Percentiles rank a stretch among this genome's conserved stretches.
Evolutionary conservation across 2,329 filamentous ascomycete species (phyloP).

Genomic region (Aspergillus bombycis): DNA sequence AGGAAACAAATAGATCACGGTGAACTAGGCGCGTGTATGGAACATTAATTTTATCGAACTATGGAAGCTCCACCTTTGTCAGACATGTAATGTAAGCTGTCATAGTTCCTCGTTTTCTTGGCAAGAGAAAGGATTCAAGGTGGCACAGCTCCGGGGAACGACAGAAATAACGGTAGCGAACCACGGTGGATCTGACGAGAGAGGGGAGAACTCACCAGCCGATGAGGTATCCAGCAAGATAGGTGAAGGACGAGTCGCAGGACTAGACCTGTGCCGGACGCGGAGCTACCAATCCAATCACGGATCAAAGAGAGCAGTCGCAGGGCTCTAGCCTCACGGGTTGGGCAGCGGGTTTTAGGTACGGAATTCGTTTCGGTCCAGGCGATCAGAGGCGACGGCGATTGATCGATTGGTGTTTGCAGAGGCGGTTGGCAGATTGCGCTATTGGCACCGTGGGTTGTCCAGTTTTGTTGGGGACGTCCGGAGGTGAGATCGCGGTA

Average conservation of each 20-base stretch:
- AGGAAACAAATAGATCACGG: background rate
- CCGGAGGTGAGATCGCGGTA: background rate
- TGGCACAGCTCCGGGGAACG: conserved; percentile 10
- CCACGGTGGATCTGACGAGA: conserved; percentile 17
- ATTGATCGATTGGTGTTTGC: conserved; percentile 6
- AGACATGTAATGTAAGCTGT: background rate
- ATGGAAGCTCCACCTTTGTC: conserved; percentile 4
- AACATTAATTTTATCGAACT: conserved; percentile 2
- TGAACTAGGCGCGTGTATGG: background rate
- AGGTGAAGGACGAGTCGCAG: conserved; percentile 10
- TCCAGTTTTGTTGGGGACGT: background rate
- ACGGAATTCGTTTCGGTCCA: conserved; percentile 13
- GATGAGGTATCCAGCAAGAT: conserved; percentile 7
- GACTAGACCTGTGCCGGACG: conserved; percentile 7
- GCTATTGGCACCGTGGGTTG: background rate
- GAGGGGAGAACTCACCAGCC: conserved; percentile 4
- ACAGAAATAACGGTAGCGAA: conserved; percentile 10
- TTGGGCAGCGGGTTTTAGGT: conserved; percentile 37
- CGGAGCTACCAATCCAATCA: conserved; percentile 24
- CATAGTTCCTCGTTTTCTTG: background rate
- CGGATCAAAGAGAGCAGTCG: conserved; percentile 16
- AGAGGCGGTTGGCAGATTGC: background rate
- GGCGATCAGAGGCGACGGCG: conserved; percentile 3
- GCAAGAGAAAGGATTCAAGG: background rate
- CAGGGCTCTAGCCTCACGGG: conserved; percentile 41